Percentiles rank a stretch among this genome's conserved stretches.
Conservation (phyloP, 129 eudicot species). For the sunflower (Helianthus annuus) region DNA sequence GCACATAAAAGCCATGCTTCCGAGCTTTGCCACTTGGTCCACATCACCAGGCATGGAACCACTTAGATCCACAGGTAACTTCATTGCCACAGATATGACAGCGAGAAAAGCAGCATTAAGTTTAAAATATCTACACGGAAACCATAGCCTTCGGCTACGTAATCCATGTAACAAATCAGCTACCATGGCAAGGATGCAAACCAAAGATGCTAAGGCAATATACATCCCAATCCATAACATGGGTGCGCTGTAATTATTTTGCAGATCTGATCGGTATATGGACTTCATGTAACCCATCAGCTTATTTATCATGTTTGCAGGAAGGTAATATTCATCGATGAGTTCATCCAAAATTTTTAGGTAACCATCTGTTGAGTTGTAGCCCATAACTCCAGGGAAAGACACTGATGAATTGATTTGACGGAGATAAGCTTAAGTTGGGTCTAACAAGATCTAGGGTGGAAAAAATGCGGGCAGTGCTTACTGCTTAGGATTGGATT, state of each 20-base stretch:
- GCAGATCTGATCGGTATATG: neutral
- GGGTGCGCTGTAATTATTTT: neutral
- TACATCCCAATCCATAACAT: neutral
- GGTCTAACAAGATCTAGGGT: neutral
- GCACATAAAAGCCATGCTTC: neutral
- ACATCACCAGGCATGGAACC: neutral
- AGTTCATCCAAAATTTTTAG: neutral
- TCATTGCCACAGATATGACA: neutral
- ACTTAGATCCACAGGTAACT: slow-evolving; percentile 2
- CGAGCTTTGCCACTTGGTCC: neutral
- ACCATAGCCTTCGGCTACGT: neutral
- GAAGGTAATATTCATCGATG: neutral
- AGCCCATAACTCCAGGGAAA: neutral
- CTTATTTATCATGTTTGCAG: neutral
- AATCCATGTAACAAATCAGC: slow-evolving; percentile 4
- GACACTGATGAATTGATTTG: neutral
- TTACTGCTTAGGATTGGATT: neutral
- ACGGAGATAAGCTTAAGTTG: neutral
- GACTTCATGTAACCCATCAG: neutral
- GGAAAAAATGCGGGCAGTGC: neutral
- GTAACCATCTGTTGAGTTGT: neutral
- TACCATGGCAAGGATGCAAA: neutral
- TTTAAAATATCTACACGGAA: neutral
- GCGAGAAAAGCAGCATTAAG: neutral
- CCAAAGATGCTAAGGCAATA: neutral